Evolutionary conservation across 768 basidiomycete species (phyloP).

Genomic region (Suillus tomentosus): DNA sequence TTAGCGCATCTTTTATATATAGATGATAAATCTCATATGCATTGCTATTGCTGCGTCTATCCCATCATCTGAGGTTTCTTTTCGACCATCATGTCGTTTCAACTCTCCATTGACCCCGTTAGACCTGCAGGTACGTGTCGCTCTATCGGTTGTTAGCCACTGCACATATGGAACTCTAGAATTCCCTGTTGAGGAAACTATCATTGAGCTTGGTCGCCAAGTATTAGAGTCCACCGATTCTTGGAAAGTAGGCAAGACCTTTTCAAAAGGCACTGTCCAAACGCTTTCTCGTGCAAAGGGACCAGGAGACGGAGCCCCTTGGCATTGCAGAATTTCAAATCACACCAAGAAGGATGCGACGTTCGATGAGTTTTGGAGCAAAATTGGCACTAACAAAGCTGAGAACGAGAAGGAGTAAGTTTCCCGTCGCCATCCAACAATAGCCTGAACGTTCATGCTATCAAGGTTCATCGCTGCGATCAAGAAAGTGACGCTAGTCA

Average conservation of each 20-base stretch:
- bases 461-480: slow-evolving; percentile 66
- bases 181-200: slow-evolving; percentile 59
- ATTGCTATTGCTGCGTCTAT: background rate
- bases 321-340: slow-evolving; percentile 70
- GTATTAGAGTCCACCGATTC: slow-evolving; percentile 55
- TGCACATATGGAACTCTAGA: slow-evolving; percentile 38
- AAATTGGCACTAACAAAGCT: slow-evolving; percentile 65
- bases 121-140: slow-evolving; percentile 39
- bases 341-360: slow-evolving; percentile 66
- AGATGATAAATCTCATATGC: background rate
- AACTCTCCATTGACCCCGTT: slow-evolving; percentile 42
- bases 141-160: background rate
- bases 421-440: background rate
- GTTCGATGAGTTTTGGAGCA: slow-evolving; percentile 75
- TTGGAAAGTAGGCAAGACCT: slow-evolving; percentile 74
- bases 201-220: slow-evolving; percentile 53
- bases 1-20: slow-evolving; percentile 2
- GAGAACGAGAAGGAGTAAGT: slow-evolving; percentile 68
- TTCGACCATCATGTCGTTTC: slow-evolving; percentile 31
- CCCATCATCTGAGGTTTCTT: slow-evolving; percentile 11
- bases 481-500: slow-evolving; percentile 62
- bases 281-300: slow-evolving; percentile 55
- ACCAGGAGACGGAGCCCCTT: slow-evolving; percentile 56
- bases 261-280: slow-evolving; percentile 53
- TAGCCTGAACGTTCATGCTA: slow-evolving; percentile 3